Evolutionary conservation across 208 protist species (phyloP), one percentile per base, ranked within the genome.

Genomic region (Tritrichomonas foetus): DNA sequence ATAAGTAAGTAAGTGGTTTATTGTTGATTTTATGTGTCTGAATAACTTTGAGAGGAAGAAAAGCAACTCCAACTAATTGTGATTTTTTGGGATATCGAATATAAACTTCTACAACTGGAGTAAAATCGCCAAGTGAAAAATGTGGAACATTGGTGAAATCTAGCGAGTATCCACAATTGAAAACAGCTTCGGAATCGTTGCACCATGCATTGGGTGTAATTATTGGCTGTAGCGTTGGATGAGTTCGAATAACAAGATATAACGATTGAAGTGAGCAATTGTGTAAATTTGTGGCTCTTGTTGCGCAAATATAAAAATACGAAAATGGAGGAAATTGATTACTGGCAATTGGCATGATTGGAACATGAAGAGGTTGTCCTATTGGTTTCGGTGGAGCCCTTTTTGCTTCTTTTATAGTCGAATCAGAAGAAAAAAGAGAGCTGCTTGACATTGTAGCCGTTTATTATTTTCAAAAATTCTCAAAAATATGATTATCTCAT

Each of bases 271-370:
- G 41, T 9, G 78, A 49, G 16, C 78, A 89, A 0, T 16, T 33
- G 22, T 89, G 78, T n/a, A 89, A 36, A 89, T 89, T 89, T 9
- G 30, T 89, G 53, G 78, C 78, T 30, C 41, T 53, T 9, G 78
- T 57, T 33, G 57, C 41, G 0, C 14, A 53, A 49, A 89, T 33
- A 89, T 47, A 89, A 53, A 89, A 61, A 89, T 89, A 49, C 39
- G 78, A 89, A 89, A 89, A 89, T 39, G 78, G 78, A 39, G 78
- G 78, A 89, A 89, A 89, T 36, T 44, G 78, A 33, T 25, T 53
- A 57, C 47, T 61, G n/a, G 47, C 25, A 2, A 89, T 89, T 57
- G 78, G 78, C 0, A 36, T 89, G 16, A 89, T 89, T 53, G 47
- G 44, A 57, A 89, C 78, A 39, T 53, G 16, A 33, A 36, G 5